Base-by-base conservation (phyloP, 495 filamentous ascomycete genomes). In the Annulohypoxylon stygium region DNA sequence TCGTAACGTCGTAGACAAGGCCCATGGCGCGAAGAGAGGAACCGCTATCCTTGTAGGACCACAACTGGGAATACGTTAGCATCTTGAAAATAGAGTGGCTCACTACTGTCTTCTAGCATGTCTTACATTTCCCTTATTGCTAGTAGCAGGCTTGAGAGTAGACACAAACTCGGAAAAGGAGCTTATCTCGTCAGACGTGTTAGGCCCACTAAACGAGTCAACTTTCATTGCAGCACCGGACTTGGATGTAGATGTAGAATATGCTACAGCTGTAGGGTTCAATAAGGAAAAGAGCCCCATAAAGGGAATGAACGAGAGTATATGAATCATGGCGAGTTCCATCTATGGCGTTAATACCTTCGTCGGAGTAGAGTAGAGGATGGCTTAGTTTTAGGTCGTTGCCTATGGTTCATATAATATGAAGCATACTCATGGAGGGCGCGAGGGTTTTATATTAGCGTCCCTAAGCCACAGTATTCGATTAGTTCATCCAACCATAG, bases 291-390 rank as follows among this genome's bases (percentile, higher is more conserved):
- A 11, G 8, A 12, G 8, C 8, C 36, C 36, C 36, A 39, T 11
- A 11, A 10, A 11, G 2, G 36, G 36, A 39, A 39, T 6, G 30
- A 30, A 3, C 5, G 30, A 30, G 5, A 6, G 3, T 30, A 30
- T 30, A 30, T 3, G 30, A 6, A 30, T 30, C 30, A 30, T 6
- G 5, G 30, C 30, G 30, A 6, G 5, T 30, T 30, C 73, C 45
- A 85, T 78, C 79, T 18, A 83, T 23, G 20, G 20, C 20, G 20
- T 23, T 23, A 23, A 23, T 23, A 23, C 20, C 20, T 23, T 23
- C 65, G 7, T 39, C 12, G 8, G 9, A 12, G 37, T 39, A 11
- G 8, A 23, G 20, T 23, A 12, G 7, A 12, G 8, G 4, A 39
- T 10, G 37, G 37, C 12, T 39, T 11, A 7, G 37, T 2, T 39